These are phyloP conservation scores for Euphorbia corollata DNA, from an alignment of 441 rosid genomes.

Conservation along the genomic window DNA sequence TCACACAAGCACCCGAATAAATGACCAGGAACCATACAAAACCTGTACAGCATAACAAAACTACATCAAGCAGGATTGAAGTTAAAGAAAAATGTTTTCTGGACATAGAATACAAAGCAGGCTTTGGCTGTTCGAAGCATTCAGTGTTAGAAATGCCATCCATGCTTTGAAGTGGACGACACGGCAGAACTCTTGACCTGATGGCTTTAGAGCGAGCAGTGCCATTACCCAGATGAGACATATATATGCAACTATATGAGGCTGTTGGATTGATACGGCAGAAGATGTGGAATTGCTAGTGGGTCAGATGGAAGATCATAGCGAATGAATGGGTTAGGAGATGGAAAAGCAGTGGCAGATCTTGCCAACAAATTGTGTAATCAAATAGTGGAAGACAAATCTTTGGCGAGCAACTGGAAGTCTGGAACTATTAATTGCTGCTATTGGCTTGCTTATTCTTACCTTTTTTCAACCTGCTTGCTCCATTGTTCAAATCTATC, in stretches of 20 bases:
- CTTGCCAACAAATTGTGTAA: slow-evolving; percentile 22
- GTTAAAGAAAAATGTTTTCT: slow-evolving; percentile 15
- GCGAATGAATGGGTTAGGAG: slow-evolving; percentile 13
- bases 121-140: not conserved
- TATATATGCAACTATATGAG: slow-evolving; percentile 24
- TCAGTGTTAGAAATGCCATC: slow-evolving; percentile 21
- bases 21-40: not conserved
- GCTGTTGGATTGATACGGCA: slow-evolving; percentile 18
- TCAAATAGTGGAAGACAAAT: slow-evolving; percentile 27
- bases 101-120: slow-evolving; percentile 1
- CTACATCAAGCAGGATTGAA: slow-evolving; percentile 24
- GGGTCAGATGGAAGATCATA: slow-evolving; percentile 8
- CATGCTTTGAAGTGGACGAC: slow-evolving; percentile 19
- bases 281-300: slow-evolving; percentile 30
- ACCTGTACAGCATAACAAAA: slow-evolving; percentile 16
- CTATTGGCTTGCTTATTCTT: slow-evolving; percentile 22
- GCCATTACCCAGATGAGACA: slow-evolving; percentile 24
- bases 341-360: not conserved
- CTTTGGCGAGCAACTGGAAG: slow-evolving; percentile 31
- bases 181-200: slow-evolving; percentile 22
- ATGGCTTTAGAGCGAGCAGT: slow-evolving; percentile 33
- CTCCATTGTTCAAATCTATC: not conserved
- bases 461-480: slow-evolving; percentile 28
- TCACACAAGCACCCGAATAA: not conserved
- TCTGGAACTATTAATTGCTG: too few species aligned